phyloP scores from a whole-genome alignment of 2,329 filamentous ascomycete genomes.

The Proliferodiscus dingleyae region DNA sequence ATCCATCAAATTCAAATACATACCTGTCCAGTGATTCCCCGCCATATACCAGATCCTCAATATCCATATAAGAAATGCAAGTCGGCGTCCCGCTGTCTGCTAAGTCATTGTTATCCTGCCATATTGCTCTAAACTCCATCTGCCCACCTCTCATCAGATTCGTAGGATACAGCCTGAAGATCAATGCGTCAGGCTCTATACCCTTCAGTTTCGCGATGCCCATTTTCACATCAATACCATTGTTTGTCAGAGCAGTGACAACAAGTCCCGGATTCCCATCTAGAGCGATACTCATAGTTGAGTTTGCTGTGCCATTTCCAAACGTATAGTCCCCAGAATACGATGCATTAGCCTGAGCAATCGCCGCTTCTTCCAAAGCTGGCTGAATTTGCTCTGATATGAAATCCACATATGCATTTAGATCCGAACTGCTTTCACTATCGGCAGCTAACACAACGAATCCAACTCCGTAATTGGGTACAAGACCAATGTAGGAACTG shows the following conservation, averaged over 20 bases:
- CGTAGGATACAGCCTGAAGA: background rate
- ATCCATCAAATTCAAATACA: background rate
- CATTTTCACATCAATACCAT: background rate
- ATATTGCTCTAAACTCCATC: background rate
- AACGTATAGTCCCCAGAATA: background rate
- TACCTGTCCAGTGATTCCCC: background rate
- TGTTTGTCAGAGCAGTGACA: background rate
- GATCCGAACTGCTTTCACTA: background rate
- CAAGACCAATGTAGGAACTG: background rate
- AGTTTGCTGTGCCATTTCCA: background rate
- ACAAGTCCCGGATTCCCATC: background rate
- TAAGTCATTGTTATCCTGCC: background rate
- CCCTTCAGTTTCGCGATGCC: background rate
- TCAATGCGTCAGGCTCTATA: background rate
- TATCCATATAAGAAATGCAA: background rate
- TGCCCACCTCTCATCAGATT: background rate
- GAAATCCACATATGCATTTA: background rate
- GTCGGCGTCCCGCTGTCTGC: background rate
- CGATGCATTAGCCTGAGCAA: background rate
- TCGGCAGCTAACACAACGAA: slow-evolving; percentile 5
- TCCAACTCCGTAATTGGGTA: slow-evolving; percentile 9
- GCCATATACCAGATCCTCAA: background rate
- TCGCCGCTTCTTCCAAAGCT: background rate
- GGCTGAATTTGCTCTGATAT: background rate
- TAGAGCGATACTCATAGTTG: background rate